Percentiles rank a stretch among this genome's conserved stretches.
phyloP scores from a whole-genome alignment of 2,329 filamentous ascomycete species.

The Penicillium sp. region DNA sequence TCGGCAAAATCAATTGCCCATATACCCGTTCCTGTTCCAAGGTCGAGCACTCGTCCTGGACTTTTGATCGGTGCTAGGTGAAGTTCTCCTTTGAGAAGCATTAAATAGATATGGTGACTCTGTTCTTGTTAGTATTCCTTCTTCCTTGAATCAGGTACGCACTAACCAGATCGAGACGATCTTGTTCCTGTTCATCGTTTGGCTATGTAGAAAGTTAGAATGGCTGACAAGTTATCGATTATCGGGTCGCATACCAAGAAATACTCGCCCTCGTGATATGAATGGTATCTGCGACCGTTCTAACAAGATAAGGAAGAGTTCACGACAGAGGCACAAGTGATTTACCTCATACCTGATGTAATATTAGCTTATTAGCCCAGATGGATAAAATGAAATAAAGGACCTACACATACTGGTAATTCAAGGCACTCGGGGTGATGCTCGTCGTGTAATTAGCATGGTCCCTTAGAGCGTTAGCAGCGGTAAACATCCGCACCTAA shows the following conservation, averaged over 20 bases:
- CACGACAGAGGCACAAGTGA: background rate
- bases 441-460: constrained; percentile 29
- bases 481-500: background rate
- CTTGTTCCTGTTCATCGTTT: constrained; percentile 35
- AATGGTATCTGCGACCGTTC: constrained; percentile 33
- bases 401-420: constrained; percentile 26
- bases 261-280: constrained; percentile 31
- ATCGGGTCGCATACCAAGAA: constrained; percentile 21
- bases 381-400: background rate
- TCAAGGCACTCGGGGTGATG: constrained; percentile 29
- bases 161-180: constrained; percentile 33
- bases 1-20: constrained; percentile 39
- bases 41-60: constrained; percentile 29
- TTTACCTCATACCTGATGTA: constrained; percentile 30
- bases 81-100: constrained; percentile 31
- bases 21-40: constrained; percentile 36
- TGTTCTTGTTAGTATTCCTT: constrained; percentile 8
- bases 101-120: constrained; percentile 34
- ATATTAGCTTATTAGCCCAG: constrained; percentile 16
- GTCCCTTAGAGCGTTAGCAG: constrained; percentile 16
- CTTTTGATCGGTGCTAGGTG: constrained; percentile 24
- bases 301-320: constrained; percentile 9
- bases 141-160: background rate
- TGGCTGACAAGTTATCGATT: background rate
- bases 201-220: constrained; percentile 16